Base-by-base conservation (phyloP, 805 yeast species). In the Naumovozyma baii region DNA sequence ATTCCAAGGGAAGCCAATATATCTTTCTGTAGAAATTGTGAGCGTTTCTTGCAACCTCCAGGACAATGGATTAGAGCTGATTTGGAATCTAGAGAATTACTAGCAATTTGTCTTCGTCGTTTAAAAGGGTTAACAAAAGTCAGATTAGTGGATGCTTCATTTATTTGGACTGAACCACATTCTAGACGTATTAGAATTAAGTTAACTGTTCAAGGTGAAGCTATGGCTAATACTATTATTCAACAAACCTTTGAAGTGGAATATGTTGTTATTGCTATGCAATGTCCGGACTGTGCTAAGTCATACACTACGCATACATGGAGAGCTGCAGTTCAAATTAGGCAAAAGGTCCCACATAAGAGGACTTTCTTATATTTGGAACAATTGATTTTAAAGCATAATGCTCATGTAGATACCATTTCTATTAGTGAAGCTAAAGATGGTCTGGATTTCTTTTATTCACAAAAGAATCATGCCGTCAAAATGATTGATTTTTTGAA, bases 141-240 rank as follows among this genome's bases (percentile, higher is more conserved):
- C 34, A 70, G 96, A 52, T 68, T 92, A 44, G 78, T 86, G 32
- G 97, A 92, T 66, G 99, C 98, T 2, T 75, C 88, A 4, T 92
- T 88, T 54, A 77, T 94, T 45, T 92, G 99, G 99, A 92, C 99
- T 1, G 99, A 92, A 67, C 98, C 99, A 3, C 99, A 92, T 63
- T 87, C 96, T 19, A 76, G 98, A 63, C 80, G 99, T 69, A 78
- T 90, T 44, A 78, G 87, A 62, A 77, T 94, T 47, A 87, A 88
- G 56, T 66, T 92, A 39, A 86, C 96, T 0, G 95, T 92, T 22
- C 97, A 90, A 64, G 96, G 96, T 49, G 98, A 92, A 62, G 96
- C 96, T 18, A 79, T 87, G 76, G 71, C 80, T 20, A 86, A 85
- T 56, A 85, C 96, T 18, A 83, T 90, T 48, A 78, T 92, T 26